Evolutionary conservation across 2,329 filamentous ascomycete genomes (phyloP).

Genomic region (Akanthomyces dipterigenus): DNA sequence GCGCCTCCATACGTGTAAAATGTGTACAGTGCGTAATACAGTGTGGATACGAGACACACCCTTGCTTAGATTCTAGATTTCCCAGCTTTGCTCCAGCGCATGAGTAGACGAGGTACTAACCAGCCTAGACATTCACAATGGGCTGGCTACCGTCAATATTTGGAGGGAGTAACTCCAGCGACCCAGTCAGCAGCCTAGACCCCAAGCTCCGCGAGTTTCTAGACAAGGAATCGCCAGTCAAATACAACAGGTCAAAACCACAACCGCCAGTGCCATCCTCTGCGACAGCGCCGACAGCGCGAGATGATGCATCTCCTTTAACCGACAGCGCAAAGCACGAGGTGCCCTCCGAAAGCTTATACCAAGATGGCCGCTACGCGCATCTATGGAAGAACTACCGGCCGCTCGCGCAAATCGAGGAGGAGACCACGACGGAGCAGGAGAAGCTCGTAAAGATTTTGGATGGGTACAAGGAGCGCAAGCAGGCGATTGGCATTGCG

Average conservation of each 20-base stretch:
- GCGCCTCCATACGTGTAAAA: background rate
- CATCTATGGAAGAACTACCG: conserved; percentile 91
- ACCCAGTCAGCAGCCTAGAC: conserved; percentile 69
- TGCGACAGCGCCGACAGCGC: conserved; percentile 13
- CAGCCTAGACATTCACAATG: conserved; percentile 32
- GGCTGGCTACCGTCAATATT: conserved; percentile 53
- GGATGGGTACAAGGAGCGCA: conserved; percentile 77
- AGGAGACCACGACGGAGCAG: conserved; percentile 63
- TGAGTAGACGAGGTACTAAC: background rate
- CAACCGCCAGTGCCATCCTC: conserved; percentile 3
- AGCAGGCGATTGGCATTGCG: conserved; percentile 67
- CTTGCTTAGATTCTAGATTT: conserved; percentile 10
- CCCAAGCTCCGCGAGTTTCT: conserved; percentile 79
- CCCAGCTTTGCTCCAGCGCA: conserved; percentile 9
- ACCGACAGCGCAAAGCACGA: background rate
- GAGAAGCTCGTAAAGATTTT: conserved; percentile 76
- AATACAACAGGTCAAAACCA: conserved; percentile 41
- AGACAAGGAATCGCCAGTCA: conserved; percentile 71
- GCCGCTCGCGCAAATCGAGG: conserved; percentile 63
- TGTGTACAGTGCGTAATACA: conserved; percentile 14
- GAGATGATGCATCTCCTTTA: conserved; percentile 18
- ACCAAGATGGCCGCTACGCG: conserved; percentile 60
- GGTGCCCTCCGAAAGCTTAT: conserved; percentile 47
- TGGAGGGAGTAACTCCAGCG: conserved; percentile 38
- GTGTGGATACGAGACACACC: conserved; percentile 16